Base-by-base conservation (phyloP, 1,284 basidiomycete genomes). In the Wallemia mellicola region DNA sequence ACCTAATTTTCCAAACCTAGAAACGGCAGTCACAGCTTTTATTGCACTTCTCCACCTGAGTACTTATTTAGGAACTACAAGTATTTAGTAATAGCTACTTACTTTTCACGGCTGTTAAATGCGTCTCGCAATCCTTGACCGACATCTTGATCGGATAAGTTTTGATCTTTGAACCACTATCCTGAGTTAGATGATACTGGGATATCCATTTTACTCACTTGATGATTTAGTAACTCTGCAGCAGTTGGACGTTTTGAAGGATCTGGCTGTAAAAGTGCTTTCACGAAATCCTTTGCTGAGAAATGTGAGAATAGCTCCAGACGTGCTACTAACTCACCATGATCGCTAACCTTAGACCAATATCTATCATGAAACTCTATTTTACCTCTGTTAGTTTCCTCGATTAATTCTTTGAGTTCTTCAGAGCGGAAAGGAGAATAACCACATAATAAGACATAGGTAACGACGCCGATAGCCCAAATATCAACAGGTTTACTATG, bases 401-500 rank as follows among this genome's bases (percentile, higher is more conserved):
- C 76, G 58, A 85, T 76, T 58, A 95, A 75, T 61, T 81, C 78
- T 59, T 77, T 76, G 58, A 80, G 73, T 65, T 91, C 82, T 54
- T 86, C 83, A 0, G 83, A 82, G 32, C 87, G 78, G 75, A 96
- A 96, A 0, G 92, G 94, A 0, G 82, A 81, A 71, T 94, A 94
- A 1, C 89, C 89, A 66, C 88, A 92, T 0, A 94, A 75, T 17
- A 91, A 73, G 58, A 87, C 84, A 69, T 94, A 98, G 15, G 88
- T 85, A 65, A 98, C 94, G 63, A 96, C 79, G 0, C 92, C 92
- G 11, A 82, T 81, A 58, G 82, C 82, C 92, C 92, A 96, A 48
- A 92, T 72, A 68, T 96, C 92, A 11, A 95, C 89, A 3, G 85
- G 79, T 68, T 87, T 87, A 30, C 88, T 82, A 67, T 98, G 89